Evolutionary conservation across 2,329 filamentous ascomycete genomes (phyloP).

Genomic region (Chaetomium strumarium): DNA sequence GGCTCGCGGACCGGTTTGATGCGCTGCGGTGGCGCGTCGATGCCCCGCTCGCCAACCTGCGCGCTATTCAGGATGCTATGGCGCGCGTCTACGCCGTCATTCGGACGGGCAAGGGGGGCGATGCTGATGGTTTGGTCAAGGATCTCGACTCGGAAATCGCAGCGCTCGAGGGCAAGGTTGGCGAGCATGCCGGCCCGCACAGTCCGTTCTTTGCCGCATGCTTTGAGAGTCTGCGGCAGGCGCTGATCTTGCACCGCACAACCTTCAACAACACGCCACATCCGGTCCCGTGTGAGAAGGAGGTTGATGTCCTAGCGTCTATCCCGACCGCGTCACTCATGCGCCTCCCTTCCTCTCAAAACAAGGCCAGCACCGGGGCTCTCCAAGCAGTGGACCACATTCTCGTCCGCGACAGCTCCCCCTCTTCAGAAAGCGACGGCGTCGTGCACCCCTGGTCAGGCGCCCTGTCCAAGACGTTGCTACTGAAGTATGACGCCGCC

Average conservation of each 20-base stretch:
- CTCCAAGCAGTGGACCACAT: constrained; percentile 46
- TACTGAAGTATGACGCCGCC: constrained; percentile 49
- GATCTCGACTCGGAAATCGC: constrained; percentile 47
- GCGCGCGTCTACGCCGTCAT: constrained; percentile 52
- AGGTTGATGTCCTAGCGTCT: constrained; percentile 45
- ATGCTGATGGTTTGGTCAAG: constrained; percentile 40
- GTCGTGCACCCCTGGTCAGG: constrained; percentile 42
- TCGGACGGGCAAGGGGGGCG: constrained; percentile 38
- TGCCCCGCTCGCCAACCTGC: constrained; percentile 46
- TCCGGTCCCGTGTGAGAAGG: constrained; percentile 26
- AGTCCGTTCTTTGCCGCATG: constrained; percentile 47
- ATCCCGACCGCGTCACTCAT: constrained; percentile 39
- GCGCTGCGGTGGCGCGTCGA: constrained; percentile 52
- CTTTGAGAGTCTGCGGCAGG: constrained; percentile 54
- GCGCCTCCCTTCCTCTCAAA: constrained; percentile 36
- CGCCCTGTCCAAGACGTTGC: constrained; percentile 44
- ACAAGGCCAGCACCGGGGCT: too few relatives aligned
- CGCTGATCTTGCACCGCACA: constrained; percentile 37
- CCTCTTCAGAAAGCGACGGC: neutral
- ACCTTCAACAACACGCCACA: constrained; percentile 21
- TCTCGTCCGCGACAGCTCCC: constrained; percentile 26
- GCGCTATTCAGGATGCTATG: constrained; percentile 49
- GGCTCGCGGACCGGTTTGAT: constrained; percentile 55
- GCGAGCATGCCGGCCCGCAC: constrained; percentile 35
- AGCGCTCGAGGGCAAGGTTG: constrained; percentile 43